These are phyloP conservation scores for Aspergillus neotritici DNA, from an alignment of 2,329 filamentous ascomycete genomes.

Conservation along the genomic window DNA sequence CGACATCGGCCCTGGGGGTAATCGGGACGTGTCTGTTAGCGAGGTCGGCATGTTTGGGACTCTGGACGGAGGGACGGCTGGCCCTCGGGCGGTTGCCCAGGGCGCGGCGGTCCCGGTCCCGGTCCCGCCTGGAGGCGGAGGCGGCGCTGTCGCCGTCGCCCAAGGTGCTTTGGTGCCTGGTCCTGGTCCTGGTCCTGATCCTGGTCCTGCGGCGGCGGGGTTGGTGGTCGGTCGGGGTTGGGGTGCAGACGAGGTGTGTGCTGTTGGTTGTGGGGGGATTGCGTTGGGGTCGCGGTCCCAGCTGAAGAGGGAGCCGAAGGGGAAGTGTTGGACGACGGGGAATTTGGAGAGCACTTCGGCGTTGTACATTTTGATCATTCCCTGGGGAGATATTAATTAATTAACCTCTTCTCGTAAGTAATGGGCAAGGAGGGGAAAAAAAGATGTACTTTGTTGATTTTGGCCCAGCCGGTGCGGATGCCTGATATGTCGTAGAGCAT, in stretches of 20 bases:
- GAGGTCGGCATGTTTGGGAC: slow-evolving; percentile 9
- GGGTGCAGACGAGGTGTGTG: slow-evolving; percentile 46
- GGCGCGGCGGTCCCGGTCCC: slow-evolving; percentile 28
- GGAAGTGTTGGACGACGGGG: slow-evolving; percentile 95
- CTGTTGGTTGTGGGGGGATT: slow-evolving; percentile 42
- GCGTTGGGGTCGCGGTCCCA: slow-evolving; percentile 67
- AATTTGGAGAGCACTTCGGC: slow-evolving; percentile 95
- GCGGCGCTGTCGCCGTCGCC: slow-evolving; percentile 22
- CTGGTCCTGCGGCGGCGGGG: slow-evolving; percentile 11
- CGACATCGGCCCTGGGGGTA: slow-evolving; percentile 25
- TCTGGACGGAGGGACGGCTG: slow-evolving; percentile 5
- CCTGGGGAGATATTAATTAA: slow-evolving; percentile 52
- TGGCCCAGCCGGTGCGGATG: slow-evolving; percentile 89
- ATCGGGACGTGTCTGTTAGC: slow-evolving; percentile 25
- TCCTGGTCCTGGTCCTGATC: slow-evolving; percentile 12
- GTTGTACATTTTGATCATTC: slow-evolving; percentile 99
- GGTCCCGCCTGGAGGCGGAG: slow-evolving; percentile 18
- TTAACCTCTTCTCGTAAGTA: no score
- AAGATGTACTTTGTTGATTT: slow-evolving; percentile 73
- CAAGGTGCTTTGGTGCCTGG: slow-evolving; percentile 33
- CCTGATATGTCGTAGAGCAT: slow-evolving; percentile 93
- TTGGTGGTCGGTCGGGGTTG: slow-evolving; percentile 20
- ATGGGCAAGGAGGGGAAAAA: not conserved
- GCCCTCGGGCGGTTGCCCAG: slow-evolving; percentile 20
- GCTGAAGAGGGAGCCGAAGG: slow-evolving; percentile 72